Percentiles rank a stretch among this genome's conserved stretches.
Conservation (phyloP, 2,329 filamentous ascomycete species). For the Aspergillus terreus region DNA sequence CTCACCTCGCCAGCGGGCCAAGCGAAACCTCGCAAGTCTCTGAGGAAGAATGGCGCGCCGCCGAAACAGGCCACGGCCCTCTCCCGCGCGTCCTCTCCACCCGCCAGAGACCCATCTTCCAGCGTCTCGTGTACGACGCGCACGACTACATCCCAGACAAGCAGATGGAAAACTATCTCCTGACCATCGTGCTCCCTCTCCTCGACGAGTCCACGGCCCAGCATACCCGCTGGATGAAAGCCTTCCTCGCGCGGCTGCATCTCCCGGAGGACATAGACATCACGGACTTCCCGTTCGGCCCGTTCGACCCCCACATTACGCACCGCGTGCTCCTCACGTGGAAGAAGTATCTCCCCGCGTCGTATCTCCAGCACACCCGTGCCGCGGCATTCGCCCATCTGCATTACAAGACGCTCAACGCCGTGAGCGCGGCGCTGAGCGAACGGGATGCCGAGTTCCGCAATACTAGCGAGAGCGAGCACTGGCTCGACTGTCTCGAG, state of each 20-base stretch:
- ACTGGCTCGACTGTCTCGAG: neutral
- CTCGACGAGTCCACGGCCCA: constrained; percentile 14
- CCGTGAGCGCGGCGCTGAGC: constrained; percentile 1
- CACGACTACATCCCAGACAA: constrained; percentile 4
- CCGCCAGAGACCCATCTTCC: constrained; percentile 8
- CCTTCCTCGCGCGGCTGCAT: constrained; percentile 10
- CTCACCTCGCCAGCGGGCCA: constrained; percentile 7
- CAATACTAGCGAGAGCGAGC: neutral
- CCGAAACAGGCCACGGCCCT: constrained; percentile 6
- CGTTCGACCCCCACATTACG: constrained; percentile 8
- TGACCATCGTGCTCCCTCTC: constrained; percentile 13
- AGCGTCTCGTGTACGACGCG: constrained; percentile 7
- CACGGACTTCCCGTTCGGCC: constrained; percentile 8
- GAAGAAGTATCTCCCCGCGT: constrained; percentile 12
- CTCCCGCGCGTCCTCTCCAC: constrained; percentile 5
- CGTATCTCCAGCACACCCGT: constrained; percentile 13
- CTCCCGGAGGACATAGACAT: neutral
- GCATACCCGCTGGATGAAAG: constrained; percentile 19
- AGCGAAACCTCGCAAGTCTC: constrained; percentile 7
- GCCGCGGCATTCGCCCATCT: constrained; percentile 13
- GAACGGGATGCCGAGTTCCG: neutral
- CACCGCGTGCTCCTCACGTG: constrained; percentile 8
- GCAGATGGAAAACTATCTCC: constrained; percentile 9
- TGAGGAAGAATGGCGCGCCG: constrained; percentile 10
- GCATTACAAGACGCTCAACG: constrained; percentile 3